A percentile compares a stretch with the other conserved stretches of the same genome.
Evolutionary conservation across 495 filamentous ascomycete species (phyloP).

Genomic region (Podospora fimiseda): DNA sequence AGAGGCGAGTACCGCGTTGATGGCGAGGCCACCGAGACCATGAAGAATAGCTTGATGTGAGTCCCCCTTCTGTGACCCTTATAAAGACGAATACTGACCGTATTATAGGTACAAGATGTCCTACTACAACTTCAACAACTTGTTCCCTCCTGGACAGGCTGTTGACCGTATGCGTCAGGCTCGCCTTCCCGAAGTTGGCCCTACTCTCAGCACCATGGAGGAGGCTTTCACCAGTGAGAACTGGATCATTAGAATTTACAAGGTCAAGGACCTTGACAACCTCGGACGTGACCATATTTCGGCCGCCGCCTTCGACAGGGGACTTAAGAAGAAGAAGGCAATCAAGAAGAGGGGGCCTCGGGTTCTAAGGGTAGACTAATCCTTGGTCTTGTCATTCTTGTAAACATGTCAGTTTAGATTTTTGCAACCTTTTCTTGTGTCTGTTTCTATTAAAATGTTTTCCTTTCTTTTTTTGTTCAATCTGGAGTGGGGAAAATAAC

Average conservation of each 20-base stretch:
- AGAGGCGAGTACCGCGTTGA: conserved; percentile 96
- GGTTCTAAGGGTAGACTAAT: conserved; percentile 77
- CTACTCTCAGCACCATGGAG: conserved; percentile 80
- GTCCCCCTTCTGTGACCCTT: conserved; percentile 24
- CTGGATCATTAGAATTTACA: conserved; percentile 99
- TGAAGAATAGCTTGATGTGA: conserved; percentile 99
- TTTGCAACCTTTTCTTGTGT: conserved; percentile 12
- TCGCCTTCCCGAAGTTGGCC: conserved; percentile 76
- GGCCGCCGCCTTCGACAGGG: conserved; percentile 83
- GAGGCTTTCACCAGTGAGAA: conserved; percentile 99
- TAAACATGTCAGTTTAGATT: conserved; percentile 18
- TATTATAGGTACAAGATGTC: conserved; percentile 96
- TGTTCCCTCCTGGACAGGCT: conserved; percentile 91
- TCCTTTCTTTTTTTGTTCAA: too few relatives aligned
- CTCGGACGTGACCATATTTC: conserved; percentile 81
- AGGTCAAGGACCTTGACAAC: conserved; percentile 98
- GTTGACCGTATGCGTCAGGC: conserved; percentile 81
- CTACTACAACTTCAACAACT: conserved; percentile 91
- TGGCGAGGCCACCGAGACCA: conserved; percentile 87
- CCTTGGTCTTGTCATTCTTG: conserved; percentile 1
- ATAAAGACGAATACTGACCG: conserved; percentile 29
- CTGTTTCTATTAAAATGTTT: too few relatives aligned
- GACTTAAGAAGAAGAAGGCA: conserved; percentile 88
- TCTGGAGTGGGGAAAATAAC: too few relatives aligned
- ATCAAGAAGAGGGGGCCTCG: conserved; percentile 72